Conservation (phyloP, 2,329 filamentous ascomycete genomes). For the Clarireedia paspali region DNA sequence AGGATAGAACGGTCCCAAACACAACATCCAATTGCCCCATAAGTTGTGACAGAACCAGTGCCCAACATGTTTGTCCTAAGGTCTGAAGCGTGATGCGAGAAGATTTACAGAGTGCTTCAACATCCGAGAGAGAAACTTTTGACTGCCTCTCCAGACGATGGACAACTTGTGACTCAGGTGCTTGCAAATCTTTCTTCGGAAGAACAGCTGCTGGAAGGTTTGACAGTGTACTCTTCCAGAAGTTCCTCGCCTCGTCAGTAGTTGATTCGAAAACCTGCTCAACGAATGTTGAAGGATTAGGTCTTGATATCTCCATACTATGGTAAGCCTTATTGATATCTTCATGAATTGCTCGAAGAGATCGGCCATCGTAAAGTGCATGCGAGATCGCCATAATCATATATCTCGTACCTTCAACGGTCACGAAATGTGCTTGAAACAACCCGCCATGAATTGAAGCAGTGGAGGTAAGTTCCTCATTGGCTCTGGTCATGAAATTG, state of each 20-base stretch:
- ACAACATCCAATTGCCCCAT: conserved; percentile 62
- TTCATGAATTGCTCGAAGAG: conserved; percentile 63
- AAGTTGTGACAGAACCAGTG: conserved; percentile 58
- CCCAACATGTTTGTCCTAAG: conserved; percentile 70
- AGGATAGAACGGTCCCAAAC: conserved; percentile 78
- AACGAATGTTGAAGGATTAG: conserved; percentile 46
- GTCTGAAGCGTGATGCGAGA: conserved; percentile 67
- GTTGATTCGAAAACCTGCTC: conserved; percentile 33
- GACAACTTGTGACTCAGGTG: conserved; percentile 1
- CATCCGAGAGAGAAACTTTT: conserved; percentile 31
- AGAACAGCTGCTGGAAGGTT: conserved; percentile 38
- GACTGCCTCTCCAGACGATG: conserved; percentile 42
- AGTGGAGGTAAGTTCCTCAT: conserved; percentile 29
- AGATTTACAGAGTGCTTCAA: conserved; percentile 55
- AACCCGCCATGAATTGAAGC: conserved; percentile 35
- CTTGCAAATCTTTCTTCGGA: conserved; percentile 24
- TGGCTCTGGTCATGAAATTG: conserved; percentile 35
- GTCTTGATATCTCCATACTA: conserved; percentile 29
- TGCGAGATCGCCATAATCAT: conserved; percentile 69
- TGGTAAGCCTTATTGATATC: conserved; percentile 62
- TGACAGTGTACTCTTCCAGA: conserved; percentile 65
- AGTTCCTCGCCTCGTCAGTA: conserved; percentile 43
- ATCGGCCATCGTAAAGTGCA: conserved; percentile 86
- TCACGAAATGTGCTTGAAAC: conserved; percentile 42
- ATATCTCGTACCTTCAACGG: conserved; percentile 31